These are phyloP conservation scores for Sporodiniella umbellata DNA, from an alignment of 371 early-diverging fungal species.

Conservation along the genomic window DNA sequence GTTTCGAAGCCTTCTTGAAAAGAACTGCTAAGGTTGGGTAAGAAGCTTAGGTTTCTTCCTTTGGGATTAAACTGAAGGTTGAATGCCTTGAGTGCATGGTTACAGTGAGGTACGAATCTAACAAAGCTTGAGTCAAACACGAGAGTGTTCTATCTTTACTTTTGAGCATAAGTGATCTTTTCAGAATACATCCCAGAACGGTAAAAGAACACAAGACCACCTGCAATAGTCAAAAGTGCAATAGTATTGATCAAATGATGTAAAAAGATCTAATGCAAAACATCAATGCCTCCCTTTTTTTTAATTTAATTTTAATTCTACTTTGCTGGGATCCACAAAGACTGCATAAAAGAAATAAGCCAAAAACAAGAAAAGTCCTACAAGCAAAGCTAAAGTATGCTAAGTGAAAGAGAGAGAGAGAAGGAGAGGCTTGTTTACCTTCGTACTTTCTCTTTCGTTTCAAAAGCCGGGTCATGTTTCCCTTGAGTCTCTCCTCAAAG, in stretches of 20 bases:
- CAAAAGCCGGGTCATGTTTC: constrained; percentile 52
- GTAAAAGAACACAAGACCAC: constrained; percentile 49
- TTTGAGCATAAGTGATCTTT: constrained; percentile 61
- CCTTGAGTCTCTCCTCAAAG: constrained; percentile 65
- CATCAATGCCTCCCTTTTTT: neutral
- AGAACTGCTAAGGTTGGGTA: constrained; percentile 53
- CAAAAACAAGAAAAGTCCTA: constrained; percentile 23
- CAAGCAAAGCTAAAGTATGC: constrained; percentile 27
- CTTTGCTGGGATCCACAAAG: constrained; percentile 50
- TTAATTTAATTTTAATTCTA: constrained; percentile 5
- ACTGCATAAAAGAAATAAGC: constrained; percentile 50
- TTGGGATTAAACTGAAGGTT: constrained; percentile 64
- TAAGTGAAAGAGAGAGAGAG: no score
- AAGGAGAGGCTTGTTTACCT: no score
- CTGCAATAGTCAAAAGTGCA: constrained; percentile 31
- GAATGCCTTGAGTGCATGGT: constrained; percentile 63
- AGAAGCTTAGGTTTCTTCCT: constrained; percentile 53
- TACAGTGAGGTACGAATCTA: constrained; percentile 69
- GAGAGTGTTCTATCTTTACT: constrained; percentile 38
- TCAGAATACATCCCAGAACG: constrained; percentile 63
- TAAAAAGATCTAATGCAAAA: constrained; percentile 23
- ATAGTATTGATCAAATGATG: constrained; percentile 35
- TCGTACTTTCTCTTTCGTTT: constrained; percentile 64
- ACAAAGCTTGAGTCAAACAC: neutral
- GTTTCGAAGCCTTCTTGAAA: constrained; percentile 66